Conservation (phyloP, 768 basidiomycete species). For the Boletellus ananiceps region DNA sequence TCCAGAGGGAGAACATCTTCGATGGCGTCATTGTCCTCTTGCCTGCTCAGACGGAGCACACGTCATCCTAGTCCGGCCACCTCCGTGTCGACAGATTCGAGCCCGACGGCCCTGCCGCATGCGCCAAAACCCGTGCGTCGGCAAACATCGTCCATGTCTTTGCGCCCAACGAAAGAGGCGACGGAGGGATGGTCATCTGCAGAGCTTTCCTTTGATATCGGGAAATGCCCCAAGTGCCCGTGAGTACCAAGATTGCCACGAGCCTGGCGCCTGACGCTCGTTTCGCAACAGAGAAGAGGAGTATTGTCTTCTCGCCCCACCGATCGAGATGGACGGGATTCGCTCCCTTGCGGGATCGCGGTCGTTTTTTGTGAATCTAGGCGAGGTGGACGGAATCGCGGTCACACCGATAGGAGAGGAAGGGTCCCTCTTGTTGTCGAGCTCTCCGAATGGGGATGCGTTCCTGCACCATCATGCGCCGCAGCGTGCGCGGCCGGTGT, state of each 20-base stretch:
- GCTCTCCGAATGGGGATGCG: constrained; percentile 28
- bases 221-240: constrained; percentile 5
- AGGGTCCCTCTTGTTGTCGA: constrained; percentile 40
- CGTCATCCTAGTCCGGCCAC: neutral
- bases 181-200: constrained; percentile 4
- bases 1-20: neutral
- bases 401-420: constrained; percentile 34
- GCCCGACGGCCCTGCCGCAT: neutral
- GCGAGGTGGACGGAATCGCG: constrained; percentile 25
- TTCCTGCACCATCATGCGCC: constrained; percentile 19
- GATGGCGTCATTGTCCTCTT: constrained; percentile 4
- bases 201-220: constrained; percentile 1
- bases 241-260: constrained; percentile 8
- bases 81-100: constrained; percentile 5
- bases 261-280: neutral
- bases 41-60: constrained; percentile 4
- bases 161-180: constrained; percentile 9
- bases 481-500: constrained; percentile 28
- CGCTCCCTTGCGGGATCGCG: constrained; percentile 38
- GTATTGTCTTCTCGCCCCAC: neutral
- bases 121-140: neutral
- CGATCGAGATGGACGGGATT: constrained; percentile 36
- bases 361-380: constrained; percentile 42
- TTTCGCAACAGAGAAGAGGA: constrained; percentile 6
- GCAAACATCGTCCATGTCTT: constrained; percentile 17